Base-by-base conservation (phyloP, 2,329 filamentous ascomycete species). In the Metarhizium guizhouense region DNA sequence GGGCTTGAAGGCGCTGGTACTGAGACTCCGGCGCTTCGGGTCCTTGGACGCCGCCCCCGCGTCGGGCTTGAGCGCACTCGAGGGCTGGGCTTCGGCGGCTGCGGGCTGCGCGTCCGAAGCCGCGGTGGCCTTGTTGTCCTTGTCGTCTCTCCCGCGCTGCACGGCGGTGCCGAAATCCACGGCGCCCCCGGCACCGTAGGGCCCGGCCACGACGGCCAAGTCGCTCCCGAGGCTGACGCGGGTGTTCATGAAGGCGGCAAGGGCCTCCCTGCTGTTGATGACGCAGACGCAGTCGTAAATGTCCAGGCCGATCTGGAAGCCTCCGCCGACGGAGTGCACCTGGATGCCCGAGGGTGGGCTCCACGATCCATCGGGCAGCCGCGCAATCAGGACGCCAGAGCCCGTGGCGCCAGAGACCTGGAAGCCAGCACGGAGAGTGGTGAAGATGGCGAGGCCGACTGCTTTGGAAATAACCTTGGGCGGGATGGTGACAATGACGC, bases 271-370 rank as follows among this genome's bases (percentile, higher is more conserved):
- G 4, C 82, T 88, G 72, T 95, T 95, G 69, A 95, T 91, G 40
- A 95, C 87, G 29, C 91, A 83, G 3, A 95, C 88, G 62, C 88
- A 94, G 68, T 95, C 90, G 72, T 94, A 95, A 32, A 95, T 90
- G 68, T 95, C 90, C 13, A 93, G 80, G 13, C 90, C 90, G 1
- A 88, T 82, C 57, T 93, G 78, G 66, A 95, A 90, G 0, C 90
- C 90, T 1, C 90, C 80, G 4, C 87, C 89, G 1, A 89, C 80
- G 0, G 88, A 90, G 65, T 93, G 87, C 30, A 94, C 79, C 70
- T 92, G 80, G 65, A 95, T 92, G 36, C 87, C 90, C 0, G 86
- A 90, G 0, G 90, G 90, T 1, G 89, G 86, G 45, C 86, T 89
- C 90, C 90, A 95, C 8, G 74, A 75, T 14, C 85, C 85, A 64